phyloP scores from a whole-genome alignment of 2,329 filamentous ascomycete species.

The Colletotrichum noveboracense region DNA sequence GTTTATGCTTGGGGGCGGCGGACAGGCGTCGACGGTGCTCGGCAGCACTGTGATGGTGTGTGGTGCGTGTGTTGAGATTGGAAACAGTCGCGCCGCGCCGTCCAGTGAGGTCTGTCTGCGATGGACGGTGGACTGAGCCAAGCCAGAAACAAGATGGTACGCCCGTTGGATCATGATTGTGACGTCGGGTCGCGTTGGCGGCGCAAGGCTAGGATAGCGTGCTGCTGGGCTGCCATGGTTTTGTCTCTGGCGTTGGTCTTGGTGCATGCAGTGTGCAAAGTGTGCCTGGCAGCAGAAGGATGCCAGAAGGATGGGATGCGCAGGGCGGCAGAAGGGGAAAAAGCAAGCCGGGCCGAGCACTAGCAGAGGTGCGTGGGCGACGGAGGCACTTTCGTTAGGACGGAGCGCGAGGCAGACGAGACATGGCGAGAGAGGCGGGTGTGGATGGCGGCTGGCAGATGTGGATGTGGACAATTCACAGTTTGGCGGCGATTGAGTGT shows the following conservation, averaged over 20 bases:
- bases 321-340: not conserved
- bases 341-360: not conserved
- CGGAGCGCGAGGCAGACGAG: not conserved
- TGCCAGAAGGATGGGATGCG: not conserved
- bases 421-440: not conserved
- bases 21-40: not conserved
- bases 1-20: not conserved
- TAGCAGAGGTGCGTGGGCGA: not conserved
- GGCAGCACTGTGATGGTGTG: not conserved
- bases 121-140: conserved; percentile 1
- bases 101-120: not conserved
- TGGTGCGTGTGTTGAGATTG: not conserved
- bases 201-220: not conserved
- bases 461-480: not conserved
- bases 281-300: not conserved
- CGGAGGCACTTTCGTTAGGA: not conserved
- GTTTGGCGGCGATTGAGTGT: not conserved
- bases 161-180: not conserved
- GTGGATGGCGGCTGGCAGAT: not conserved
- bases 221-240: not conserved
- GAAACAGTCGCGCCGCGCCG: not conserved
- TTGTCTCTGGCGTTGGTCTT: not conserved
- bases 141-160: not conserved
- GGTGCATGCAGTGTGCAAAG: not conserved
- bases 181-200: conserved; percentile 1